Evolutionary conservation across 805 yeast species (phyloP).

Genomic region (Torulaspora gathmanii): DNA sequence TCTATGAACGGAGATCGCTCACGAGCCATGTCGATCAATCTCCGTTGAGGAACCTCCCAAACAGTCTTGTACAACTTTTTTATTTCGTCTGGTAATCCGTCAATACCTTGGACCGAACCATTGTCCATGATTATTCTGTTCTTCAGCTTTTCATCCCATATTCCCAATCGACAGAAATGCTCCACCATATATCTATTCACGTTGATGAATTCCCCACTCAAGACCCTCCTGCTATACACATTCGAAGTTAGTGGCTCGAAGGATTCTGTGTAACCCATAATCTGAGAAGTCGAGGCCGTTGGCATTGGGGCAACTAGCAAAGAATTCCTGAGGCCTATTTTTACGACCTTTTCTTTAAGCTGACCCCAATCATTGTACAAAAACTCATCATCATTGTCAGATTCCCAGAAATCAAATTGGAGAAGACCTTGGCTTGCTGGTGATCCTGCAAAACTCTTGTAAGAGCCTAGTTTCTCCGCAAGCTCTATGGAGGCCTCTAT

Average conservation of each 20-base stretch:
- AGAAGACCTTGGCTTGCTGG: slow-evolving; percentile 82
- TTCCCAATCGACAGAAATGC: slow-evolving; percentile 71
- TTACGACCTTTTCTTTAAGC: slow-evolving; percentile 50
- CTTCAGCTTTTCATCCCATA: slow-evolving; percentile 78
- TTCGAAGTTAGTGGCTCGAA: slow-evolving; percentile 94
- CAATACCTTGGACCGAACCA: slow-evolving; percentile 78
- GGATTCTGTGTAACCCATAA: slow-evolving; percentile 87
- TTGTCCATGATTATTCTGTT: slow-evolving; percentile 65
- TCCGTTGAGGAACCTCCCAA: slow-evolving; percentile 89
- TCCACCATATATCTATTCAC: slow-evolving; percentile 78
- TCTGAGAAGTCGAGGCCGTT: slow-evolving; percentile 95
- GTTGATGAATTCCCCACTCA: slow-evolving; percentile 88
- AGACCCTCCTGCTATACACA: slow-evolving; percentile 79
- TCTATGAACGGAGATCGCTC: slow-evolving; percentile 79
- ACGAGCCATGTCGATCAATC: slow-evolving; percentile 77
- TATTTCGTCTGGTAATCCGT: slow-evolving; percentile 63
- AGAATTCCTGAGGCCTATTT: slow-evolving; percentile 79
- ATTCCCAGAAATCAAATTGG: slow-evolving; percentile 83
- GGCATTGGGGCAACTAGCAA: slow-evolving; percentile 94
- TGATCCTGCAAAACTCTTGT: slow-evolving; percentile 70
- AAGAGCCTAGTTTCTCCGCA: slow-evolving; percentile 62
- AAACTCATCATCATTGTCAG: slow-evolving; percentile 40
- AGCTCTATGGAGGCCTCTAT: slow-evolving; percentile 80
- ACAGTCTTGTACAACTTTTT: slow-evolving; percentile 84
- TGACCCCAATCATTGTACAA: slow-evolving; percentile 76